Evolutionary conservation across 768 basidiomycete species (phyloP), one percentile per base, ranked within the genome.

Genomic region (Trametes meyenii): DNA sequence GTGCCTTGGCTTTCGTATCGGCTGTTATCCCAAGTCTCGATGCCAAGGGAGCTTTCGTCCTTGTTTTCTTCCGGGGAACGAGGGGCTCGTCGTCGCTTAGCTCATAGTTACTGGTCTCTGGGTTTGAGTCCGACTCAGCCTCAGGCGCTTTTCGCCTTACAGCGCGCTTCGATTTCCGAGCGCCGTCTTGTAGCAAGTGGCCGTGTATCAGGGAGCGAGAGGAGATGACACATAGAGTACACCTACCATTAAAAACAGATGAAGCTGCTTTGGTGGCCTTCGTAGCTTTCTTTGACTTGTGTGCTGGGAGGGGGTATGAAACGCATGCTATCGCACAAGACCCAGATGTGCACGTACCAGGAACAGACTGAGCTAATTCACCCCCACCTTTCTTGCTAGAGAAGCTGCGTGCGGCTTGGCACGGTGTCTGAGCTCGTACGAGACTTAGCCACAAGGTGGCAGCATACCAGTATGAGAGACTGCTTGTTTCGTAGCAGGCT

Each of bases 11-110:
- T n/a, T 42, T 26, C 16, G 3, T 33, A 8, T 8, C 29, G 29
- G 4, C 29, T 8, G 29, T 3, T 8, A 3, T 33, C 29, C 8
- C 8, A 33, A 33, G 4, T 33, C 29, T 14, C 5, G 51, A 40
- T 5, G 7, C 36, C 3, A 13, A 2, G 14, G 36, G 16, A 2
- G 19, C 16, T 24, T 52, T 39, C 3, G 40, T 42, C 40, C n/a
- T 26, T 8, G 39, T 39, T 29, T 21, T 50, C 57, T 54, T 60
- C 40, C 59, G 36, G 33, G 59, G 59, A 1, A 40, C 60, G 17
- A 58, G 56, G 3, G 62, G 52, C 16, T 50, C 52, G 19, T 63
- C 57, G 17, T 55, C 60, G 40, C 57, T 58, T 8, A 23, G 38
- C 1, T 44, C 40, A 21, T 45, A 23, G 7, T 14, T 16, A 11